These are phyloP conservation scores for Trifolium subterraneum DNA, from an alignment of 306 rosid genomes.

Conservation along the genomic window DNA sequence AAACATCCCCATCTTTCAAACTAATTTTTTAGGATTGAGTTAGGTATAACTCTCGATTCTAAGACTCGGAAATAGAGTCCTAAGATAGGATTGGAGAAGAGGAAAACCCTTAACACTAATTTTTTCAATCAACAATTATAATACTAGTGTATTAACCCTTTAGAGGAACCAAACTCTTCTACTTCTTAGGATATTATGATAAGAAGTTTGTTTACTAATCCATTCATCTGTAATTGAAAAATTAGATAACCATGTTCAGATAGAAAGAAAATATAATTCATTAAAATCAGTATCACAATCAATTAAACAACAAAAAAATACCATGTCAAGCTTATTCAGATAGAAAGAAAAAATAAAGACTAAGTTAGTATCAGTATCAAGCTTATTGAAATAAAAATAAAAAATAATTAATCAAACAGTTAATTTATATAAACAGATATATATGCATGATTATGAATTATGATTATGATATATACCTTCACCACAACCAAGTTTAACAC, in stretches of 20 bases:
- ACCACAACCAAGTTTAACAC: slow-evolving; percentile 87
- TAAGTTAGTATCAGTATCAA: not conserved
- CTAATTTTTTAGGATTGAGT: no score
- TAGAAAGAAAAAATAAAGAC: not conserved
- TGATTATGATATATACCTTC: slow-evolving; percentile 60
- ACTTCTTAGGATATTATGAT: not conserved
- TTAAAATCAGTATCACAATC: not conserved
- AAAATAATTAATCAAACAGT: not conserved
- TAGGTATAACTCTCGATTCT: no score
- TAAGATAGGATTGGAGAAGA: no score
- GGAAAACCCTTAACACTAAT: not conserved
- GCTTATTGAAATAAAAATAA: not conserved
- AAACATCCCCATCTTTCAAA: no score
- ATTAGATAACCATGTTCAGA: not conserved
- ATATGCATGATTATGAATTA: not conserved
- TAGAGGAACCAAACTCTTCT: not conserved
- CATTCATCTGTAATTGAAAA: not conserved
- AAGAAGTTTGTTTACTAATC: not conserved
- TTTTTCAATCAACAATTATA: not conserved
- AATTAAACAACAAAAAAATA: not conserved
- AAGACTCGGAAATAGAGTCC: no score
- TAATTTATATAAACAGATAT: no score
- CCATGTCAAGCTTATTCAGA: not conserved
- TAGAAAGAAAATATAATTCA: not conserved
- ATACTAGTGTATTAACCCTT: not conserved